Base-by-base conservation (phyloP, 2,329 filamentous ascomycete genomes). In the Tolypocladium guangdongense region DNA sequence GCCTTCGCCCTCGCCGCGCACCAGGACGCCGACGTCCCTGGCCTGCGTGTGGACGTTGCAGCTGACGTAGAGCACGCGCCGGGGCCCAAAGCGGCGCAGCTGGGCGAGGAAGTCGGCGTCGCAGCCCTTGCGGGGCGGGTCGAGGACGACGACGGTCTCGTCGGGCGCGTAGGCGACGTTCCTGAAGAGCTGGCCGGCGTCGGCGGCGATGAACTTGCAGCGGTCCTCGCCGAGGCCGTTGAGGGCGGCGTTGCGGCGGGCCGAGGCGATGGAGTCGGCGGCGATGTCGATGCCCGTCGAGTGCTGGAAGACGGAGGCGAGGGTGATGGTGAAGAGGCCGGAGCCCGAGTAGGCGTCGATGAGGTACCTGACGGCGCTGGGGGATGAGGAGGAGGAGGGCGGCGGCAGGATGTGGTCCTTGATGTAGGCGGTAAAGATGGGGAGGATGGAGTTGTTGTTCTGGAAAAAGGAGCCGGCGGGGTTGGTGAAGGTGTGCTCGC, bases 11-110 rank as follows among this genome's bases (percentile, higher is more conserved):
- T 73, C 63, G 22, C 91, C 90, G 37, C 86, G 78, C 1, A 97
- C 90, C 63, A 99, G 71, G 56, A 92, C 82, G 0, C 91, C 93
- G 1, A 99, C 84, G 70, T 99, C 93, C 52, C 93, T 76, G 16
- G 93, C 93, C 77, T 97, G 93, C 10, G 92, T 97, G 67, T 99
- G 93, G 59, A 99, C 93, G 64, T 99, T 99, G 64, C 93, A 99
- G 66, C 88, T 95, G 41, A 99, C 92, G 67, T 99, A 99, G 5
- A 96, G 83, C 12, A 99, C 82, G 55, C 93, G 78, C 58, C 78
- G 78, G 0, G 93, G 92, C 0, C 80, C 87, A 63, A 88, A 96
- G 7, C 74, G 70, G 52, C 96, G 73, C 63, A 99, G 71, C 73
- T 99, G 93, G 18, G 75, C 70, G 43, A 99, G 72, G 68, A 99